A percentile compares a stretch with the other conserved stretches of the same genome.
phyloP scores from a whole-genome alignment of 2,329 filamentous ascomycete genomes.

The Colletotrichum orchidophilum region DNA sequence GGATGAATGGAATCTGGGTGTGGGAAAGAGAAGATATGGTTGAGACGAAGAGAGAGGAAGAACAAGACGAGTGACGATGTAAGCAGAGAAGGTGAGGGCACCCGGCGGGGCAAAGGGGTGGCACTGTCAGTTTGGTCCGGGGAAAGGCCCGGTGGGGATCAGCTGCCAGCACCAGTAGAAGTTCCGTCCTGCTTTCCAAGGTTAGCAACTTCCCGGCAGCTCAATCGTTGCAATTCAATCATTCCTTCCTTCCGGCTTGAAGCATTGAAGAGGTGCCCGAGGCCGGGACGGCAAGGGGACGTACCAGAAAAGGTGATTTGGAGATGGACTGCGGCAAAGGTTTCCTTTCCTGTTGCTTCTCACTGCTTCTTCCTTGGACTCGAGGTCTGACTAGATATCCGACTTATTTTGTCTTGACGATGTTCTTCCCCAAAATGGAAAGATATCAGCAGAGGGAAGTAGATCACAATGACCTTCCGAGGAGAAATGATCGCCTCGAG shows the following conservation, averaged over 20 bases:
- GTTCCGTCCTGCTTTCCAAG: not conserved
- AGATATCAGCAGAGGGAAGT: not conserved
- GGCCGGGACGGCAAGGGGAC: not conserved
- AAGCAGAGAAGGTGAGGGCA: not conserved
- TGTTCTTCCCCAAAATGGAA: not conserved
- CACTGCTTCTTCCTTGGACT: not conserved
- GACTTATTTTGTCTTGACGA: not conserved
- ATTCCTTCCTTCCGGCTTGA: not conserved
- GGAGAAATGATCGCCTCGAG: not conserved
- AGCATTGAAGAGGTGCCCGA: not conserved
- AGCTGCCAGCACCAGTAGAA: not conserved
- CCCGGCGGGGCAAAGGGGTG: not conserved
- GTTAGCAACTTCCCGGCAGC: not conserved
- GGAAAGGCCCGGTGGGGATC: not conserved
- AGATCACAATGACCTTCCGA: not conserved
- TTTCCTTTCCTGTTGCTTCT: not conserved
- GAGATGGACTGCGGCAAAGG: not conserved
- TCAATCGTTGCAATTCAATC: not conserved
- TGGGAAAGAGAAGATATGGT: slow-evolving; percentile 11
- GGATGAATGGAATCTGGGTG: not conserved
- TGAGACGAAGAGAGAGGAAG: slow-evolving; percentile 2
- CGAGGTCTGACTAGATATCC: not conserved
- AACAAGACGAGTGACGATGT: slow-evolving; percentile 9
- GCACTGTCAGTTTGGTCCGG: not conserved
- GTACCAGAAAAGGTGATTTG: not conserved